Base-by-base conservation (phyloP, 371 early-diverging fungal species). In the Apophysomyces variabilis region DNA sequence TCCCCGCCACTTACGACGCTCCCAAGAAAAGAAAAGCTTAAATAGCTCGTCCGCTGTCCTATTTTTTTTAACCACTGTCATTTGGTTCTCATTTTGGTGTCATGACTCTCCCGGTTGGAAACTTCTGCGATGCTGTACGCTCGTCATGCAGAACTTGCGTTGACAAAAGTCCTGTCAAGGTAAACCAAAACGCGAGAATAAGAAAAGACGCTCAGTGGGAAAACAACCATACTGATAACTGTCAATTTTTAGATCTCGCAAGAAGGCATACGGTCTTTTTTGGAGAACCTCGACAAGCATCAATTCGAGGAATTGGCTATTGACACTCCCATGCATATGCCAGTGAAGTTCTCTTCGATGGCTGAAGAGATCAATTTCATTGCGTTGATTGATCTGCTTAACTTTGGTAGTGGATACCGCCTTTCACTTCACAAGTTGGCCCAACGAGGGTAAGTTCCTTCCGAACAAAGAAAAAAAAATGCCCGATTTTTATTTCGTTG, bases 321-420 rank as follows among this genome's bases (percentile, higher is more conserved):
- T 45, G 85, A 86, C 69, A 75, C 78, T 7, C 79, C 85, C 16
- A 83, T 88, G 69, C 74, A 72, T 18, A 82, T 95, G 73, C 95
- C 95, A 0, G 78, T 95, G 36, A 81, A 80, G 54, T 95, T 94
- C 63, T 85, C 88, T 35, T 84, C 78, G 13, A 11, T 88, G 1
- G 86, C 90, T 56, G 87, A 89, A 64, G 93, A 95, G 71, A 64
- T 93, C 65, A 92, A 92, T 64, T 84, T 92, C 61, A 79, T 95
- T 26, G 84, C 88, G 1, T 61, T 92, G 39, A 82, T 92, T 38
- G 92, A 90, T 70, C 66, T 93, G 60, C 83, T 92, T 46, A 85
- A 86, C 68, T 87, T 90, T 62, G 92, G 92, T 36, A 85, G 85
- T 54, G 92, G 92, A 45, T 89, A 84, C 70, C 83, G 91, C 37